Conservation (phyloP, 83 land plant genomes). For the Thuja plicata region DNA sequence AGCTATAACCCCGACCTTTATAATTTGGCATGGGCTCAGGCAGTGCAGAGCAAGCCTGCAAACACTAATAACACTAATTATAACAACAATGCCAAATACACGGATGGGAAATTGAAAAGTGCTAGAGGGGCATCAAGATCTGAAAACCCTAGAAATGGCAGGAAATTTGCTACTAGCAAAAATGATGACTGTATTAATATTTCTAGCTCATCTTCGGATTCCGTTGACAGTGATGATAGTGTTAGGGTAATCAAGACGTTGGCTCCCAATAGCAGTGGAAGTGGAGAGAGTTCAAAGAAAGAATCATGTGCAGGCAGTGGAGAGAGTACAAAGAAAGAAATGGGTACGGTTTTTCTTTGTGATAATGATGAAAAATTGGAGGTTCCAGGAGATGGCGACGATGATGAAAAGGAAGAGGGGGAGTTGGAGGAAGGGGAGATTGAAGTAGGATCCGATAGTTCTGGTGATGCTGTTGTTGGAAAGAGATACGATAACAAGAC, state of each 20-base stretch:
- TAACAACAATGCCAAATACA: constrained; percentile 7
- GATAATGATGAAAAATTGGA: constrained; percentile 20
- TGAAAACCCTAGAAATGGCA: constrained; percentile 6
- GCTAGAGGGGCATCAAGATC: constrained; percentile 15
- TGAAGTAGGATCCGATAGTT: constrained; percentile 40
- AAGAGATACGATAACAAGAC: constrained; percentile 1
- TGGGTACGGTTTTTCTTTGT: background rate
- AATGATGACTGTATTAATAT: background rate
- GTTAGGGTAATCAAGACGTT: constrained; percentile 6
- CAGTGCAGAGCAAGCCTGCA: constrained; percentile 63
- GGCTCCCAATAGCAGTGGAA: constrained; percentile 1
- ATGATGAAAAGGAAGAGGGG: constrained; percentile 69
- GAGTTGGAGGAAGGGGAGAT: constrained; percentile 92
- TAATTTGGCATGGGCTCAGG: constrained; percentile 82
- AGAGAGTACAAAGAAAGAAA: background rate
- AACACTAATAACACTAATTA: background rate
- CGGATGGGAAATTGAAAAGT: constrained; percentile 22
- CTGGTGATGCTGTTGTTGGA: background rate
- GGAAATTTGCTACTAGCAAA: background rate
- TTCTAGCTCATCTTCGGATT: constrained; percentile 5
- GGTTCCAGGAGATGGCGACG: constrained; percentile 13
- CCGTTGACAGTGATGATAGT: background rate
- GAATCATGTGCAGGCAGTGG: background rate
- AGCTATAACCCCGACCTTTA: constrained; percentile 46
- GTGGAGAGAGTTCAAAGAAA: background rate